A percentile compares a stretch with the other conserved stretches of the same genome.
phyloP scores from a whole-genome alignment of 495 filamentous ascomycete genomes.

The Hamigera avellanea region DNA sequence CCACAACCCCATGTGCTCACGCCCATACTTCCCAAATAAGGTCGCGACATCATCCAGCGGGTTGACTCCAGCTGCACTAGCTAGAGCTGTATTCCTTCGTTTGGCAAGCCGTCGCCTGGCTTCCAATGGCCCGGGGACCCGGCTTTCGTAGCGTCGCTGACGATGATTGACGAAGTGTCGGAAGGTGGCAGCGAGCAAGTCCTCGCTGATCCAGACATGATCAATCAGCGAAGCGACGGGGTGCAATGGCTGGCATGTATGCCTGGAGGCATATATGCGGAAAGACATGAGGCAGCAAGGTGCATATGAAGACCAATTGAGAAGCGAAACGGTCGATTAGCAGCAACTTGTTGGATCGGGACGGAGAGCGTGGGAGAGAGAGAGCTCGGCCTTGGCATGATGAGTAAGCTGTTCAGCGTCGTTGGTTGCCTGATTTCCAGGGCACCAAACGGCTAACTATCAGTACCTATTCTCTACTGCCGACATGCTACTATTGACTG shows the following conservation, averaged over 20 bases:
- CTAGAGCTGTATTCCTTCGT: slow-evolving; percentile 37
- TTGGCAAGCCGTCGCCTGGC: slow-evolving; percentile 41
- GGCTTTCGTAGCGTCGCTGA: slow-evolving; percentile 38
- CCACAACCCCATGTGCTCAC: slow-evolving; percentile 31
- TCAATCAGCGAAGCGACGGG: slow-evolving; percentile 12
- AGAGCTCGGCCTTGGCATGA: no score
- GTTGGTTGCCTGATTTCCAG: no score
- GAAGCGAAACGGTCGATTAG: no score
- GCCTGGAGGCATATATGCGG: slow-evolving; percentile 33
- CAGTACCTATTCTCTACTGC: no score
- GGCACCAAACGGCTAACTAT: no score
- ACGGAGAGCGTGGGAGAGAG: no score
- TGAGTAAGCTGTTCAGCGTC: no score
- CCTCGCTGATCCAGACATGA: slow-evolving; percentile 44
- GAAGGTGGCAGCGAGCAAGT: slow-evolving; percentile 37
- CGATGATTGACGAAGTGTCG: slow-evolving; percentile 33
- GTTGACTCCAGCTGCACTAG: slow-evolving; percentile 17
- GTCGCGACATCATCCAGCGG: slow-evolving; percentile 25
- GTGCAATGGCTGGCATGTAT: slow-evolving; percentile 21
- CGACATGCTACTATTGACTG: no score
- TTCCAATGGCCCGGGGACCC: slow-evolving; percentile 47
- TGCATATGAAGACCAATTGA: not conserved
- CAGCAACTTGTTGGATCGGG: not conserved
- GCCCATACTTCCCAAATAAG: slow-evolving; percentile 35
- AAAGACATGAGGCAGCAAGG: slow-evolving; percentile 26